Base-by-base conservation (phyloP, 2,329 filamentous ascomycete species). In the Ophiostoma pallidulum region DNA sequence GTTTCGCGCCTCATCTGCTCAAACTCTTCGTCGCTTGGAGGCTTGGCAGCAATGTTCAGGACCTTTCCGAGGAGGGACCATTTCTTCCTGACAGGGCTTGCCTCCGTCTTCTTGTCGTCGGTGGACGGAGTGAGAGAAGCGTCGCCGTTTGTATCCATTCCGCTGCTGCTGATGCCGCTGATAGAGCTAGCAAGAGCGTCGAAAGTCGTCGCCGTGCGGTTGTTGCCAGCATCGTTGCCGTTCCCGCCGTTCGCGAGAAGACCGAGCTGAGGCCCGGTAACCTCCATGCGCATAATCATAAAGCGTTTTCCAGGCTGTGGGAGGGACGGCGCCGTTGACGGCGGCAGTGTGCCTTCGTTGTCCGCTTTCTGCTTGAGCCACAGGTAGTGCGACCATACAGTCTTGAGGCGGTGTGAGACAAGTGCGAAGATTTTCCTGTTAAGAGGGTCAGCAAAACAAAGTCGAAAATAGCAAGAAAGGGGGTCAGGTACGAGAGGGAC, bases 301-400 rank as follows among this genome's bases (percentile, higher is more conserved):
- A 96, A 86, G 52, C 86, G 77, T 58, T 91, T 86, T 40, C 86
- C 84, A 2, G 90, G 87, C 3, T 88, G 87, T 6, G 90, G 90
- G 49, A 83, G 82, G 58, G 84, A 89, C n/a, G 90, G 86, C 6
- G 80, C 80, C 3, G 86, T 87, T 1, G 86, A 89, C 6, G 87
- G 82, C 1, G 73, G 74, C 3, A 78, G 60, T 13, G 68, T 71
- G 32, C 75, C 67, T 16, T 64, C 57, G 20, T 62, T 66, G 51
- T 84, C 81, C 13, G 85, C 82, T 45, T 75, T 71, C 44, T 85
- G 75, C 61, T 82, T 82, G 16, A 88, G 73, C 65, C 80, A 86
- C 14, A 91, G 71, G 59, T 90, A 92, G 60, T 90, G 83, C 37
- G 82, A 78, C 86, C 87, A 95, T 2, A 79, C 74, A 10, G 75